Percentiles rank a stretch among this genome's conserved stretches.
Evolutionary conservation across 129 eudicot genomes (phyloP).

Genomic region (Saussurea involucrata): DNA sequence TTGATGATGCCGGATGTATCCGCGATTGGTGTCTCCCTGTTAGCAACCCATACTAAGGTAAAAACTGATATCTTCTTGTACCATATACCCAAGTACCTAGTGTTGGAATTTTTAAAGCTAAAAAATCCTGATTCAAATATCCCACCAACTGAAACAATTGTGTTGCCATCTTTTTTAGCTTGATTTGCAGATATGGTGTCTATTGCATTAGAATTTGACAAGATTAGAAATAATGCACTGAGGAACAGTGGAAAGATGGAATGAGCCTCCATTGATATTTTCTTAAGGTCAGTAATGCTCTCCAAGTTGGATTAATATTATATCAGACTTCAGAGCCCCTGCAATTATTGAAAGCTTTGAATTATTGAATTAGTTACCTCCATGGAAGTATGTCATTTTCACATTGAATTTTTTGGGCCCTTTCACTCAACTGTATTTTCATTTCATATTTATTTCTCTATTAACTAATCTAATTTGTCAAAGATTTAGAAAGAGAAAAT

Average conservation of each 20-base stretch:
- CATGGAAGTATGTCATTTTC: too few relatives aligned
- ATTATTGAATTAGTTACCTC: too few relatives aligned
- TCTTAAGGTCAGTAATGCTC: neutral
- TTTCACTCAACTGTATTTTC: too few relatives aligned
- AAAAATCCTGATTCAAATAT: neutral
- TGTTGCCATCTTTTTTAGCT: slow-evolving; percentile 1
- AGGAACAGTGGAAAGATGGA: neutral
- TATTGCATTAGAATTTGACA: neutral
- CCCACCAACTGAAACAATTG: neutral
- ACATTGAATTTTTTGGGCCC: too few relatives aligned
- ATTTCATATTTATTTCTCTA: too few relatives aligned
- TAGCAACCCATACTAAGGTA: slow-evolving; percentile 28
- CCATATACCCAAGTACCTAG: slow-evolving; percentile 21
- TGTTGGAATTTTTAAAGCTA: neutral
- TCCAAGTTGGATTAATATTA: too few relatives aligned
- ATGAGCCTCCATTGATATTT: neutral
- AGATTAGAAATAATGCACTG: neutral
- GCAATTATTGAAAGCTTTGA: too few relatives aligned
- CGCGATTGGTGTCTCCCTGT: slow-evolving; percentile 8
- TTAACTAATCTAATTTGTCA: too few relatives aligned
- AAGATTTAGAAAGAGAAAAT: too few relatives aligned
- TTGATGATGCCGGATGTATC: slow-evolving; percentile 9
- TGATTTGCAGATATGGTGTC: neutral
- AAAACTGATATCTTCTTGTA: slow-evolving; percentile 1
- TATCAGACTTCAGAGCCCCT: too few relatives aligned